Base-by-base conservation (phyloP, 306 rosid genomes). In the Cicer bijugum region DNA sequence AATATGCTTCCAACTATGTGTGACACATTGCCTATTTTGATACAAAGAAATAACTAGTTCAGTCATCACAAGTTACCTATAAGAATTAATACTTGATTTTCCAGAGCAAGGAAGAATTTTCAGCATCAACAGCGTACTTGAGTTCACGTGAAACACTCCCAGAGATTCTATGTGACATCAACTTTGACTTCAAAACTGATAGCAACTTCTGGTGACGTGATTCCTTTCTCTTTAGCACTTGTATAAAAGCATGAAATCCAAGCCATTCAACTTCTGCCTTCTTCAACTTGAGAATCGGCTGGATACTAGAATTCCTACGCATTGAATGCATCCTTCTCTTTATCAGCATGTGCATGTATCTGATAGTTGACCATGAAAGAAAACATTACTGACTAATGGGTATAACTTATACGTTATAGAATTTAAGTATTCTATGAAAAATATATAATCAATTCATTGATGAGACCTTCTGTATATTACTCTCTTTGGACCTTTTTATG, bases 201-300 rank as follows among this genome's bases (percentile, higher is more conserved):
- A 89, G 83, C 77, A 93, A 80, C 67, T 69, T 48, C 78, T 74
- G 74, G 74, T 93, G 91, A 9, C 89, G 81, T 7, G 98, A 81
- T 85, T 86, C 72, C 85, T 93, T 93, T 78, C 87, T 83, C 76
- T 81, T 82, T 46, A 93, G 71, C 1, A 84, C 96, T 77, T 91
- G 89, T 50, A 85, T 43, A 57, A 56, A 93, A 60, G 98, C 98
- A 83, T 85, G 85, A 33, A 86, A 61, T 63, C 97, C 97, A 66
- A 91, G 92, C 97, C 98, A 91, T 75, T 85, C 91, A 42, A 93
- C 92, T 75, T 91, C 98, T 28, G 51, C 83, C 57, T 80, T 78
- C 67, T 83, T 84, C 76, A 93, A 56, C 50, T 68, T 75, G 9
- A 88, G 87, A 82, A 83, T 47, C 20, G 97, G 97, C 42, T 1